Evolutionary conservation across 1,284 basidiomycete genomes (phyloP).

Genomic region (Spongispora temasekensis): DNA sequence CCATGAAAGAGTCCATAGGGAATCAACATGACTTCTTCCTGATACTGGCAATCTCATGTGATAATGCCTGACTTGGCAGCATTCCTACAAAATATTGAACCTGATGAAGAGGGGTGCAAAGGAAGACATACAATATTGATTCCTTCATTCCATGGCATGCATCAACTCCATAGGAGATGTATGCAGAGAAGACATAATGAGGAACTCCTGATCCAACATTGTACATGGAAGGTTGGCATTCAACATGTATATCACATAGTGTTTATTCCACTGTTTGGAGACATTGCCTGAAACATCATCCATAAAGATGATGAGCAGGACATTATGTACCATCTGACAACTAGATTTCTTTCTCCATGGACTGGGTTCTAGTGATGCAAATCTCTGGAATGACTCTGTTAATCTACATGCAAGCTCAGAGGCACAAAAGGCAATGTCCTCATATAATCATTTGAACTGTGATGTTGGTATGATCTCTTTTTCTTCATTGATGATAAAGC

Average conservation of each 20-base stretch:
- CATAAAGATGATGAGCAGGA: constrained; percentile 30
- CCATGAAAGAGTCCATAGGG: not conserved
- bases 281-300: constrained; percentile 37
- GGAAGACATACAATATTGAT: constrained; percentile 9
- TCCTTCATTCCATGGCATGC: constrained; percentile 18
- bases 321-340: constrained; percentile 11
- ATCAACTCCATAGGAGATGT: constrained; percentile 30
- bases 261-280: constrained; percentile 39
- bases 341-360: not conserved
- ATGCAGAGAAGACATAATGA: constrained; percentile 34
- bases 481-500: not conserved
- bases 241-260: constrained; percentile 30
- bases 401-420: not conserved
- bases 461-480: not conserved
- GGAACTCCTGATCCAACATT: constrained; percentile 29
- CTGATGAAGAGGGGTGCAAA: not conserved
- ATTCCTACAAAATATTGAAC: not conserved
- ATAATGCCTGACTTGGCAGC: not conserved
- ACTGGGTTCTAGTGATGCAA: not conserved
- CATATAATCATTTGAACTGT: not conserved
- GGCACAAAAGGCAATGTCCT: not conserved
- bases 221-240: constrained; percentile 15
- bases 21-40: not conserved
- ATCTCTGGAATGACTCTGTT: not conserved
- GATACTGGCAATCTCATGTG: not conserved